These are phyloP conservation scores for Hypsizygus marmoreus DNA, from an alignment of 768 basidiomycete genomes.

Conservation along the genomic window DNA sequence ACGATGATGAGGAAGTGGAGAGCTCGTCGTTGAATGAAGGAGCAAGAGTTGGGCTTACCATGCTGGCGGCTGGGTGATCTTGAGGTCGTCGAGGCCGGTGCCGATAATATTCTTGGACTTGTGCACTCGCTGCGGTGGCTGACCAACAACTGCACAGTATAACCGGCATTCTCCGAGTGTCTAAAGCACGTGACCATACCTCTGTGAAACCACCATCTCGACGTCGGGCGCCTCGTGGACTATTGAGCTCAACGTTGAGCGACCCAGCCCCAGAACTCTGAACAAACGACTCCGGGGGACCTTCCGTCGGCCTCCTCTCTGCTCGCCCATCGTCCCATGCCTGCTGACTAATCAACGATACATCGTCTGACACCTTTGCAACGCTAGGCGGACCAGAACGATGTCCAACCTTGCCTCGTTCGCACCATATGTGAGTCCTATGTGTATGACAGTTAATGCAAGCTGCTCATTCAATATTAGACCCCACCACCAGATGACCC, in stretches of 20 bases:
- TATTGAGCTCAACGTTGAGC: no score
- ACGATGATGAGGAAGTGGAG: background rate
- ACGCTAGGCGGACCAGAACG: slow-evolving; percentile 26
- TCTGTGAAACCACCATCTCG: background rate
- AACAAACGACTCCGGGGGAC: no score
- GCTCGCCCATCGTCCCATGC: background rate
- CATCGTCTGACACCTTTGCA: background rate
- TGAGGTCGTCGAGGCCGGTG: slow-evolving; percentile 44
- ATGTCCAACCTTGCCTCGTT: slow-evolving; percentile 54
- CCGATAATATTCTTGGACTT: slow-evolving; percentile 28
- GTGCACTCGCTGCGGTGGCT: slow-evolving; percentile 32
- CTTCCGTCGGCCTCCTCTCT: background rate
- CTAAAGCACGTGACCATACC: slow-evolving; percentile 10
- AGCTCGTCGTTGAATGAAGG: background rate
- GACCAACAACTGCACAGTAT: slow-evolving; percentile 41
- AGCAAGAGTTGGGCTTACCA: slow-evolving; percentile 15
- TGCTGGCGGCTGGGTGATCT: slow-evolving; percentile 28
- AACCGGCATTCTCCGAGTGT: slow-evolving; percentile 43
- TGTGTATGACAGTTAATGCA: background rate
- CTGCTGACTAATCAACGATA: slow-evolving; percentile 15
- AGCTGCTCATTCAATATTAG: slow-evolving; percentile 27
- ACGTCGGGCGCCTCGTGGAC: background rate
- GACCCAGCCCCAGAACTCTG: no score
- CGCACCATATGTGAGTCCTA: slow-evolving; percentile 55
- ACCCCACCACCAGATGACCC: slow-evolving; percentile 63